phyloP scores from a whole-genome alignment of 495 filamentous ascomycete species.

The Hypoxylon intermedium region DNA sequence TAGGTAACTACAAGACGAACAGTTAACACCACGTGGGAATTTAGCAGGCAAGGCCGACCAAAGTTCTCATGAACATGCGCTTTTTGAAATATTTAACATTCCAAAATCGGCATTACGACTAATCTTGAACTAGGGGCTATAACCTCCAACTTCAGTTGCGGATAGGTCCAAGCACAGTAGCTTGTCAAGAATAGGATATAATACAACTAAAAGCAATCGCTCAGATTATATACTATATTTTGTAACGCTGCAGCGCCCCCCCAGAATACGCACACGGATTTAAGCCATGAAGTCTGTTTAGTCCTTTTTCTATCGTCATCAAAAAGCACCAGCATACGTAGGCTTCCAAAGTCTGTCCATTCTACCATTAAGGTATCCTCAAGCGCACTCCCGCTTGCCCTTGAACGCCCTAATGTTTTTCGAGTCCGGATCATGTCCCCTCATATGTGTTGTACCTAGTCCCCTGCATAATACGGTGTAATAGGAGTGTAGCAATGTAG shows the following conservation, averaged over 20 bases:
- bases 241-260: conserved; percentile 3
- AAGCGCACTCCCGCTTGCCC: conserved; percentile 21
- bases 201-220: conserved; percentile 3
- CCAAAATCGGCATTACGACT: neutral
- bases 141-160: neutral
- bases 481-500: conserved; percentile 27
- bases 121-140: neutral
- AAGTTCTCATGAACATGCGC: too few species aligned
- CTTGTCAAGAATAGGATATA: neutral
- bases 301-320: conserved; percentile 17
- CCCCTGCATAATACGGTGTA: conserved; percentile 12
- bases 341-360: conserved; percentile 18
- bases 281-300: conserved; percentile 2
- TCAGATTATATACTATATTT: conserved; percentile 28
- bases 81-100: too few species aligned
- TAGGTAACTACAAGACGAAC: too few species aligned
- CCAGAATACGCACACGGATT: conserved; percentile 5
- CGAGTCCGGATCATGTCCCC: conserved; percentile 23
- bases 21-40: too few species aligned
- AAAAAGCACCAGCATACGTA: conserved; percentile 19
- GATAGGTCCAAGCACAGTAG: neutral
- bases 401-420: conserved; percentile 30
- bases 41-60: too few species aligned
- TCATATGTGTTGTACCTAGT: conserved; percentile 23
- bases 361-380: conserved; percentile 23